Percentiles rank a stretch among this genome's conserved stretches.
Evolutionary conservation across 148 eudicot species (phyloP).

Genomic region (Fagopyrum homotropicum): DNA sequence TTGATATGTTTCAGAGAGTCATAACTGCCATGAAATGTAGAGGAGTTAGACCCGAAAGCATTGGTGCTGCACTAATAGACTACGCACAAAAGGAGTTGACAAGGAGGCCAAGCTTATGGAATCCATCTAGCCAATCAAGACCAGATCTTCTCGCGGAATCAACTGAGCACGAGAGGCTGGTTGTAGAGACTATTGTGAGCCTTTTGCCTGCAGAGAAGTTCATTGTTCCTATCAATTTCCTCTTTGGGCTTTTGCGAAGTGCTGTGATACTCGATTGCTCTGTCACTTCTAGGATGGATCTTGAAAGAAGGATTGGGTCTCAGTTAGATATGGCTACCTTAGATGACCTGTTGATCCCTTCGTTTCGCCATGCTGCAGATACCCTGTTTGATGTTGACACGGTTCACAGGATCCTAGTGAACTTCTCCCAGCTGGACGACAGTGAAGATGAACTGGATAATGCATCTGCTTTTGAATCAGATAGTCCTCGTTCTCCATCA

Average conservation of each 20-base stretch:
- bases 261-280: slow-evolving; percentile 71
- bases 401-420: slow-evolving; percentile 71
- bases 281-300: slow-evolving; percentile 67
- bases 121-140: slow-evolving; percentile 33
- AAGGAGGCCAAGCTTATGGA: slow-evolving; percentile 58
- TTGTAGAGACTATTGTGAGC: slow-evolving; percentile 71
- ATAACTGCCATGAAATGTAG: slow-evolving; percentile 85
- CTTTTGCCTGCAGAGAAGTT: slow-evolving; percentile 80
- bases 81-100: slow-evolving; percentile 72
- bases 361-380: slow-evolving; percentile 70
- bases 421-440: slow-evolving; percentile 77
- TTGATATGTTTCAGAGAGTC: slow-evolving; percentile 65
- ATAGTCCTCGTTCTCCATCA: slow-evolving; percentile 69
- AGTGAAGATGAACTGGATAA: slow-evolving; percentile 77
- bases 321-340: slow-evolving; percentile 81
- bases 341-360: slow-evolving; percentile 88
- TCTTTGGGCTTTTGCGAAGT: slow-evolving; percentile 76
- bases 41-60: slow-evolving; percentile 86
- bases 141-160: slow-evolving; percentile 27
- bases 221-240: slow-evolving; percentile 66
- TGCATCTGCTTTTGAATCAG: slow-evolving; percentile 60
- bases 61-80: slow-evolving; percentile 74
- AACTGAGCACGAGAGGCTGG: slow-evolving; percentile 39
- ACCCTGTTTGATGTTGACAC: slow-evolving; percentile 92
- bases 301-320: slow-evolving; percentile 86